Evolutionary conservation across 2,329 filamentous ascomycete species (phyloP), one percentile per base, ranked within the genome.

Genomic region (Cylindrodendrum hubeiense): DNA sequence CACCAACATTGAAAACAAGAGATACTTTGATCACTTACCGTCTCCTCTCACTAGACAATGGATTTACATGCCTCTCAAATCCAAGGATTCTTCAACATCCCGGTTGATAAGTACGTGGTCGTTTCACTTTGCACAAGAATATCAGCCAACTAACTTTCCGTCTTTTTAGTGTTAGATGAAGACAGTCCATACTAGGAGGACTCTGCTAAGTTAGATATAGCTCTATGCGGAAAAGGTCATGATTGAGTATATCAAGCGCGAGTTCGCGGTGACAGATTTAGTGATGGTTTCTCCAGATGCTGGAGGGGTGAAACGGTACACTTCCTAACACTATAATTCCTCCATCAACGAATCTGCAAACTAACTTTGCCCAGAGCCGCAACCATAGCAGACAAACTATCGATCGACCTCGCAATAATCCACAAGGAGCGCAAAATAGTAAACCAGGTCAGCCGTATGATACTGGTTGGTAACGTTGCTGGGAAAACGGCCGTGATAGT

Each of bases 261-360:
- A 97, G 78, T 84, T 95, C 57, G 86, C 90, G 66, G 87, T 93
- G 44, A 86, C 90, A 75, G 93, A 96, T 76, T 94, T 92, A 74
- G 93, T 97, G 67, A 97, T 98, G 74, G 95, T 98, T 71, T 95
- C 92, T 73, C 95, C 95, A 3, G 95, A 98, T 81, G 95, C 95
- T 12, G 95, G 95, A 69, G 95, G 95, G 76, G 94, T 94, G 49
- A 98, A 98, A 83, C 90, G 93, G 79, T 95, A 94, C 46, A 97
- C 95, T 7, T 93, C 92, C 15, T 97, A 3, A 3, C 28, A 30
- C 28, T 30, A 12, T 8, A 10, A 30, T 12, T n/a, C n/a, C 28
- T 9, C 28, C 28, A 9, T 30, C 28, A 12, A 12, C 8, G 28
- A 30, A 30, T 12, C 4, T 30, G 9, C 8, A 12, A 30, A 9